A percentile compares a stretch with the other conserved stretches of the same genome.
These are phyloP conservation scores for Backusella mclennaniae DNA, from an alignment of 192 early-diverging fungal genomes.

Conservation along the genomic window DNA sequence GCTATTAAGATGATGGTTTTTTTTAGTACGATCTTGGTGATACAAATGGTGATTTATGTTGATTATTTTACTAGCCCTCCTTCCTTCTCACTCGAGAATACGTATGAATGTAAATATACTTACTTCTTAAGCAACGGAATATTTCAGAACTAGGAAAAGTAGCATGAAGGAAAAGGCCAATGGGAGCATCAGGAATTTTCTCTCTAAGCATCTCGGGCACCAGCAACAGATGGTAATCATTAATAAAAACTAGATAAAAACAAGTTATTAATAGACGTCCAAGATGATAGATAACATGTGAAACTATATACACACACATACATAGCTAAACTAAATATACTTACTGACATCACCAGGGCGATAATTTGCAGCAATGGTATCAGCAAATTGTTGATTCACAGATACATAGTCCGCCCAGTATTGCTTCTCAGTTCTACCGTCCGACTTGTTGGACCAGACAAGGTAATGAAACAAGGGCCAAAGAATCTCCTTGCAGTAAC, in stretches of 20 bases:
- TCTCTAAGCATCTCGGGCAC: slow-evolving; percentile 87
- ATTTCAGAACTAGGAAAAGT: slow-evolving; percentile 97
- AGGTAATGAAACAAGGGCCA: slow-evolving; percentile 98
- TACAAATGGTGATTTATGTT: neutral
- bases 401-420: slow-evolving; percentile 82
- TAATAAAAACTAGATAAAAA: slow-evolving; percentile 80
- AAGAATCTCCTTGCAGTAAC: slow-evolving; percentile 94
- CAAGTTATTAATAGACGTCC: no score
- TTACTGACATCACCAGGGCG: slow-evolving; percentile 76
- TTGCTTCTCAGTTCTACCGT: slow-evolving; percentile 60
- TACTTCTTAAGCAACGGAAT: slow-evolving; percentile 84
- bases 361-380: slow-evolving; percentile 70
- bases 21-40: neutral
- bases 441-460: slow-evolving; percentile 73
- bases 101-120: slow-evolving; percentile 13
- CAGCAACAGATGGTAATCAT: slow-evolving; percentile 96
- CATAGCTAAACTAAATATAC: neutral
- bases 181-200: slow-evolving; percentile 77
- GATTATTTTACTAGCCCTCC: no score
- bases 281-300: no score
- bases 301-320: neutral
- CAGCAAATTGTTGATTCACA: slow-evolving; percentile 81
- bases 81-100: no score
- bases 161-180: slow-evolving; percentile 96
- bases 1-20: slow-evolving; percentile 29